These are phyloP conservation scores for Trypanosoma brucei DNA, from an alignment of 208 protist genomes.

Conservation along the genomic window DNA sequence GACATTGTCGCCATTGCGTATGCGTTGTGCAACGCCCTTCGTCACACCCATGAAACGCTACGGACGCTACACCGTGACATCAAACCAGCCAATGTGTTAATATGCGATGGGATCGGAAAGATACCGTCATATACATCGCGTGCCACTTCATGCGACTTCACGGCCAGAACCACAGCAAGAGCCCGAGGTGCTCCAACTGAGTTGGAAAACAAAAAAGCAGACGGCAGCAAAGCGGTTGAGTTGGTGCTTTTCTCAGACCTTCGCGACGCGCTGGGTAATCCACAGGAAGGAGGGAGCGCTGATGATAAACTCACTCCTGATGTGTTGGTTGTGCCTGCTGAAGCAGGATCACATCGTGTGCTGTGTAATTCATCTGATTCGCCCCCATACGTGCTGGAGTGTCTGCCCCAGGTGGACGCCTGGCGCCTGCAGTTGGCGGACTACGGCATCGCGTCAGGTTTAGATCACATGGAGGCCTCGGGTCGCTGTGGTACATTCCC, in stretches of 20 bases:
- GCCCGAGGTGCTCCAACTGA: too few species aligned
- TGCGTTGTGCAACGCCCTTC: slow-evolving; percentile 26
- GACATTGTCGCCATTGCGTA: slow-evolving; percentile 32
- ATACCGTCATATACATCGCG: slow-evolving; percentile 11
- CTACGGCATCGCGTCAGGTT: slow-evolving; percentile 25
- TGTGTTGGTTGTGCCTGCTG: slow-evolving; percentile 15
- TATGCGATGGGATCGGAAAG: slow-evolving; percentile 21
- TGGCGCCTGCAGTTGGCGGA: slow-evolving; percentile 38
- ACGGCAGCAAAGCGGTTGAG: slow-evolving; percentile 5
- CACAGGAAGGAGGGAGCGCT: background rate
- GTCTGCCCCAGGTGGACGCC: slow-evolving; percentile 22
- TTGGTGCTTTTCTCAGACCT: slow-evolving; percentile 15
- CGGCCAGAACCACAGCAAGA: too few species aligned
- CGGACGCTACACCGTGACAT: slow-evolving; percentile 24
- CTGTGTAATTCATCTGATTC: background rate
- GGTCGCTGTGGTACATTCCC: slow-evolving; percentile 21
- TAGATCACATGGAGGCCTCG: slow-evolving; percentile 7
- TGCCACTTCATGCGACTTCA: background rate
- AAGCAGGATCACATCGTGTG: slow-evolving; percentile 2
- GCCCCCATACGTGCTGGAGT: slow-evolving; percentile 3
- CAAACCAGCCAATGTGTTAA: slow-evolving; percentile 27
- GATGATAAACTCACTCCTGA: background rate
- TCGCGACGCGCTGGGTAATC: background rate
- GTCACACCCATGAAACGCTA: slow-evolving; percentile 26
- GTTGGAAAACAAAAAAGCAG: background rate